Percentiles rank a stretch among this genome's conserved stretches.
Evolutionary conservation across 192 early-diverging fungal species (phyloP).

Genomic region (Entomortierella lignicola): DNA sequence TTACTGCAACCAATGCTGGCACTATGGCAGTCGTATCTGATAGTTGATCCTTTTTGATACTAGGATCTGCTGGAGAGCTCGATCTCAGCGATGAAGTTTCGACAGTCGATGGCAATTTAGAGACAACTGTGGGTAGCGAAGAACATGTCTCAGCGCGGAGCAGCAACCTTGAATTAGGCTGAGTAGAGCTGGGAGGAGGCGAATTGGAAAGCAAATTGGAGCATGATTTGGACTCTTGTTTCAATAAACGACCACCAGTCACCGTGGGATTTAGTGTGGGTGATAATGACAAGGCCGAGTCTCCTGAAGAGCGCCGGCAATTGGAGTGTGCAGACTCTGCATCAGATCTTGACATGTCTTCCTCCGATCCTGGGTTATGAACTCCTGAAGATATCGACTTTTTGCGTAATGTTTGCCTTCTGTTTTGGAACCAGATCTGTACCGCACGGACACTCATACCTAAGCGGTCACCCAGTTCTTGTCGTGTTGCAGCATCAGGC

Average conservation of each 20-base stretch:
- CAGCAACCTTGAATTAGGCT: conserved; percentile 1
- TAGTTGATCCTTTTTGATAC: neutral
- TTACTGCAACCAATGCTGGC: neutral
- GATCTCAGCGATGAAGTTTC: neutral
- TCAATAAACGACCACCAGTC: neutral
- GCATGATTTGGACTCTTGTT: conserved; percentile 13
- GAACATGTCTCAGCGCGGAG: conserved; percentile 27
- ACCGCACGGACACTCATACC: conserved; percentile 79
- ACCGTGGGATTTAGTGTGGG: neutral
- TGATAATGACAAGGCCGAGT: conserved; percentile 21
- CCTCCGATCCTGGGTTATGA: conserved; percentile 21
- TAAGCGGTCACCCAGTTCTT: conserved; percentile 69
- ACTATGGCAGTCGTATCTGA: neutral
- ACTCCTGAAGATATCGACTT: conserved; percentile 32
- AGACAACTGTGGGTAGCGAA: conserved; percentile 9
- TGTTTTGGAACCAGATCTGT: conserved; percentile 88
- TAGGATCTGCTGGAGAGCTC: neutral
- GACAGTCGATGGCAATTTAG: neutral
- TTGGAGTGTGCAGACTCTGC: conserved; percentile 2
- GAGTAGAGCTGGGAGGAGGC: neutral
- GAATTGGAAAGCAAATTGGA: conserved; percentile 13
- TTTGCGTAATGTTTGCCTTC: conserved; percentile 73
- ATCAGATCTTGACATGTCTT: conserved; percentile 23
- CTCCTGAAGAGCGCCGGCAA: conserved; percentile 16
- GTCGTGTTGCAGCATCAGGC: conserved; percentile 75